Percentiles rank a stretch among this genome's conserved stretches.
Evolutionary conservation across 148 eudicot genomes (phyloP).

Genomic region (Chenopodium quinoa): DNA sequence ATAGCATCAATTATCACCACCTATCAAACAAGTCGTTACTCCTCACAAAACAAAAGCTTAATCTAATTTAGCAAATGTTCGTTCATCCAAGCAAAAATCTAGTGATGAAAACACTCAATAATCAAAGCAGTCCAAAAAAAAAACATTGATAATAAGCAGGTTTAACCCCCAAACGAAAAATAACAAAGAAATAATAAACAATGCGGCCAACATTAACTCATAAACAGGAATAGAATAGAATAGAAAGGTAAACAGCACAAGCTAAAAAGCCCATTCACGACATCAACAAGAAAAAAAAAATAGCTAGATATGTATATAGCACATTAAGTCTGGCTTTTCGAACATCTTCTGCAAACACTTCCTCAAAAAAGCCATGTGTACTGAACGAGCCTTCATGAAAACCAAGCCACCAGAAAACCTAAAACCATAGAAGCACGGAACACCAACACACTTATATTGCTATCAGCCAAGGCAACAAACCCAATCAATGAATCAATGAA

Average conservation of each 20-base stretch:
- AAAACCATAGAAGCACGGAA: conserved; percentile 23
- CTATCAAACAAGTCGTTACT: too few relatives aligned
- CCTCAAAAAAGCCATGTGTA: conserved; percentile 18
- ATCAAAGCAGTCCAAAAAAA: not conserved
- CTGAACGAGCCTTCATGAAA: conserved; percentile 31
- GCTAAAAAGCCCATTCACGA: not conserved
- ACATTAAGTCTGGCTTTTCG: conserved; percentile 8
- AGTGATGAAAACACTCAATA: not conserved
- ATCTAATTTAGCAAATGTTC: not conserved
- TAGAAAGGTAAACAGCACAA: not conserved
- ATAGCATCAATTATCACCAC: too few relatives aligned
- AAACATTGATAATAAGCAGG: not conserved
- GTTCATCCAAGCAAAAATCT: not conserved
- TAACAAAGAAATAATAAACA: too few relatives aligned
- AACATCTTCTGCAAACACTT: conserved; percentile 20
- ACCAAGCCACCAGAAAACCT: conserved; percentile 35
- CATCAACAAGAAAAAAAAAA: not conserved
- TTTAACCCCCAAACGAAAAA: not conserved
- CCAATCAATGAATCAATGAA: conserved; percentile 21
- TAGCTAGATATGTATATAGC: not conserved
- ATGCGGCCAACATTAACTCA: not conserved
- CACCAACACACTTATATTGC: conserved; percentile 4
- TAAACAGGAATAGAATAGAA: not conserved
- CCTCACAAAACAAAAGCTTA: not conserved
- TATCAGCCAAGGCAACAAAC: not conserved